Evolutionary conservation across 1,284 basidiomycete genomes (phyloP), one percentile per base, ranked within the genome.

Genomic region (Cryptococcus neoformans): DNA sequence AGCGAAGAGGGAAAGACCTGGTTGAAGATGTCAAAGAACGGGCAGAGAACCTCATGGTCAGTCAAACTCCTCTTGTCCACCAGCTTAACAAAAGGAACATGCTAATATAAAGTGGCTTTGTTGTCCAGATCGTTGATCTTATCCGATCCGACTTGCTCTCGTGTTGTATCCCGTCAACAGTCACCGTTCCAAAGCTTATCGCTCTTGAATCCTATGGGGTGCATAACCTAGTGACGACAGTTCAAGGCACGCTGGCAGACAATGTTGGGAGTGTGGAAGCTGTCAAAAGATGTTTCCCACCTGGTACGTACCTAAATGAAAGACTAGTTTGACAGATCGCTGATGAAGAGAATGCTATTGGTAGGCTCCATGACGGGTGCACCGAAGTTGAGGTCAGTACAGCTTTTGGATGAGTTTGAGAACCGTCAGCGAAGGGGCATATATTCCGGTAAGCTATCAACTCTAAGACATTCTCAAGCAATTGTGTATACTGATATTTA

Each of bases 281-380:
- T 10, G 79, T 96, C 53, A 83, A 82, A 61, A 78, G 83, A 44
- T 90, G 90, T 74, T 82, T 95, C 59, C 92, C 92, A n/a, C 92
- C 92, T 51, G 92, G 90, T 87, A 62, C 58, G 81, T 74, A 28
- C 4, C 28, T 28, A 28, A 4, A 28, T 28, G n/a, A 8, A 6
- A 47, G 12, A 12, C 12, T 42, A 10, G 10, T 4, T 44, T 44
- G 44, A 4, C 17, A 28, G 28, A 28, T 28, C 14, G 14, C 46
- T 28, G 12, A 34, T 66, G 64, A 38, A n/a, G 21, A 11, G 21
- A 37, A 46, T 41, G 39, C 8, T 9, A 8, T 11, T 36, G 14
- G 9, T 35, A 87, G 92, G 92, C 1, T 94, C 91, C 63, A 99
- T 99, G 94, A 98, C 95, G 0, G 94, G 95, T 16, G 95, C 95